Conservation (phyloP, 1,139 yeast genomes). For the Barnettozyma hawaiiensis region DNA sequence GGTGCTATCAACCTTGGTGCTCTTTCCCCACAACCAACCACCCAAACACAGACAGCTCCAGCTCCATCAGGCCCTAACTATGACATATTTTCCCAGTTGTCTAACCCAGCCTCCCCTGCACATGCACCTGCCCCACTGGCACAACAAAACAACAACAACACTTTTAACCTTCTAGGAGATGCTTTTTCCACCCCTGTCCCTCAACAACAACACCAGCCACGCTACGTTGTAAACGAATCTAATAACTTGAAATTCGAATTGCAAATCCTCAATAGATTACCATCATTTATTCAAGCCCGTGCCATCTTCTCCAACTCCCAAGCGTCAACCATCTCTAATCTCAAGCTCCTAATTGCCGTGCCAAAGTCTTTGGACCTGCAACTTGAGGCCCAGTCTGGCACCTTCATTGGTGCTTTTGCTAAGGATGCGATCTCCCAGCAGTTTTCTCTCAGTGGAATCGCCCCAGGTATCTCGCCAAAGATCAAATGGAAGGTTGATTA, state of each 20-base stretch:
- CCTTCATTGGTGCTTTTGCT: constrained; percentile 44
- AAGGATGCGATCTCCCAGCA: constrained; percentile 55
- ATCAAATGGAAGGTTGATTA: constrained; percentile 79
- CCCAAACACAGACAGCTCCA: constrained; percentile 5
- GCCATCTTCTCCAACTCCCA: constrained; percentile 42
- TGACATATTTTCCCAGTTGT: constrained; percentile 29
- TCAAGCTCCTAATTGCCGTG: constrained; percentile 75
- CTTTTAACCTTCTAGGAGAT: constrained; percentile 18
- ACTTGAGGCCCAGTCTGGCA: constrained; percentile 67
- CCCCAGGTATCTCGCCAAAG: constrained; percentile 43
- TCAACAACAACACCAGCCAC: constrained; percentile 26
- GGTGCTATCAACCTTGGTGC: constrained; percentile 38
- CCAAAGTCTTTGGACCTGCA: constrained; percentile 65
- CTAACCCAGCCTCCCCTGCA: constrained; percentile 15
- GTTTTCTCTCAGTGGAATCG: constrained; percentile 51
- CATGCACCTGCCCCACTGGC: neutral
- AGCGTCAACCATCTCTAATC: constrained; percentile 42
- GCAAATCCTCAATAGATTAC: constrained; percentile 34
- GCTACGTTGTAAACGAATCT: constrained; percentile 39
- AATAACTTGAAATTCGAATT: constrained; percentile 49
- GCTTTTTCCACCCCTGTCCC: constrained; percentile 34
- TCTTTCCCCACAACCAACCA: constrained; percentile 23
- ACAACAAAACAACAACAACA: neutral
- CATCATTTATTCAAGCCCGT: constrained; percentile 39
- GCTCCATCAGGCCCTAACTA: constrained; percentile 23